Evolutionary conservation across 345 rosid genomes (phyloP), one percentile per base, ranked within the genome.

Genomic region (Aegle marmelos): DNA sequence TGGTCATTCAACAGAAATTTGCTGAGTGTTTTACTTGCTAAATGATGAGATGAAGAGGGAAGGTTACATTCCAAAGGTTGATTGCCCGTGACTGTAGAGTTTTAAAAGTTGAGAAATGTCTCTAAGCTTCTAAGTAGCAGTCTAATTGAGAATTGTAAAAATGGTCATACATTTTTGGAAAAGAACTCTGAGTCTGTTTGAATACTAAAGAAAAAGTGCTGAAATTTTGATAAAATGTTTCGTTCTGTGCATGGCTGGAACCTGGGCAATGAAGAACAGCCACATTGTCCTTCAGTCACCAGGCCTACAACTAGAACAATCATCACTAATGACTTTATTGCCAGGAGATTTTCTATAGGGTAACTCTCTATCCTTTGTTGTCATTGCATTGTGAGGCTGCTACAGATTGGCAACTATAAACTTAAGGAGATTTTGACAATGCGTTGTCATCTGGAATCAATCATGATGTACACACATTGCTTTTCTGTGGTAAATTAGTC

Each of bases 41-140:
- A 87, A 80, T 70, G 88, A 88, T 67, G 95, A 91, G 82, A 90
- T 88, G 93, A 86, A 79, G 80, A 87, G 82, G 84, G 93, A 89
- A 88, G 89, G 87, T n/a, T 88, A 80, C 75, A 82, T 82, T 71
- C 91, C 91, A 9, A 86, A 82, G 63, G 68, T 76, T 48, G 76
- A 84, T 76, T 62, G 62, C 71, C 6, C 27, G 4, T 62, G 62
- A 71, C n/a, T 16, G 9, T 72, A 66, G 57, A 30, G 57, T 54
- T 76, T 28, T 19, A 59, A 45, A 70, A 27, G 61, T 25, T 61
- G 59, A 71, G 60, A 74, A 68, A 56, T 63, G 48, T 53, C 60
- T 76, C 33, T 37, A 74, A 62, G 81, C 78, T 41, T 76, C 33
- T 30, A 77, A 62, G 79, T 73, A 41, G 33, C 37, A 22, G 68